Evolutionary conservation across 2,329 filamentous ascomycete genomes (phyloP).

Genomic region (Cercospora sesami): DNA sequence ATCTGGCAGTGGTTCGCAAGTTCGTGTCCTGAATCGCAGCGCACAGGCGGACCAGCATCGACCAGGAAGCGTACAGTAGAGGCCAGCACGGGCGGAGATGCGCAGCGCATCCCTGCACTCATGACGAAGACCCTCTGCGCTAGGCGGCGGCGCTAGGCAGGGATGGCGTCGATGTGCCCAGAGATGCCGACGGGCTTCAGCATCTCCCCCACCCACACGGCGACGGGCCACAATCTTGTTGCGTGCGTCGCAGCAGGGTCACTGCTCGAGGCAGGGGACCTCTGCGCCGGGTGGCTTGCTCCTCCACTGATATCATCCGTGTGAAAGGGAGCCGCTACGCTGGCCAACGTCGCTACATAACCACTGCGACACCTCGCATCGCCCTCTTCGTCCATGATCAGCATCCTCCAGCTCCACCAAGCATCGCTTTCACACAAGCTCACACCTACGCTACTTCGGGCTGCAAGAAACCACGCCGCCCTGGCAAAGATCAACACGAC

Average conservation of each 20-base stretch:
- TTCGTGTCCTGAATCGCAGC: background rate
- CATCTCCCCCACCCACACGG: background rate
- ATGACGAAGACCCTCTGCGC: constrained; percentile 9
- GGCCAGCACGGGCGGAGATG: background rate
- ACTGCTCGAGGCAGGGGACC: background rate
- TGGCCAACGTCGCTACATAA: constrained; percentile 7
- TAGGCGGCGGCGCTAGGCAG: background rate
- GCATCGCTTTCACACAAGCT: constrained; percentile 16
- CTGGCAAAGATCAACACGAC: constrained; percentile 14
- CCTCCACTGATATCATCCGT: constrained; percentile 15
- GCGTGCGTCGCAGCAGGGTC: background rate
- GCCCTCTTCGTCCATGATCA: constrained; percentile 18
- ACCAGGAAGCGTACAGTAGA: background rate
- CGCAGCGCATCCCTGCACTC: constrained; percentile 6
- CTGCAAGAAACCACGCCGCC: constrained; percentile 9
- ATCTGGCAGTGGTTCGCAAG: background rate
- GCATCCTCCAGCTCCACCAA: constrained; percentile 8
- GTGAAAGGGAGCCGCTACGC: background rate
- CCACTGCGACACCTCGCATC: constrained; percentile 8
- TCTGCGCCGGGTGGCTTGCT: constrained; percentile 15
- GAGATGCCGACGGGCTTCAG: background rate
- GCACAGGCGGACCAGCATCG: background rate
- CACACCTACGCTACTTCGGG: constrained; percentile 17
- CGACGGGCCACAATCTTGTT: background rate
- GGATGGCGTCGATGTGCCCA: background rate